Evolutionary conservation across 2,329 filamentous ascomycete genomes (phyloP).

Genomic region (Trematosphaeria pertusa): DNA sequence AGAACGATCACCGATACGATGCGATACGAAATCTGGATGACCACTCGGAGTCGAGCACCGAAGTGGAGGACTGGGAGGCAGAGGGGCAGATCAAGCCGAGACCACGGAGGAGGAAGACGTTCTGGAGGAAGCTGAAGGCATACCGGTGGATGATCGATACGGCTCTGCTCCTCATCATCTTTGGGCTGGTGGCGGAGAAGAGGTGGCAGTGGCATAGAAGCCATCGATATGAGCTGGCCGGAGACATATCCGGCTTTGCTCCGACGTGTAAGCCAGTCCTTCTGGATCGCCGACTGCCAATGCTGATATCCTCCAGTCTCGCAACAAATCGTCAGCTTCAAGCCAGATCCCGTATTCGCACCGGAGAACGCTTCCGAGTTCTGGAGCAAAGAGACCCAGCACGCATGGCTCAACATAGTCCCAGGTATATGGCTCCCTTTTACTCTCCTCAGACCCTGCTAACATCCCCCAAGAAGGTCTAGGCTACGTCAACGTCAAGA

Average conservation of each 20-base stretch:
- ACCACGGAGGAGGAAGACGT: slow-evolving; percentile 12
- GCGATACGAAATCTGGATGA: slow-evolving; percentile 27
- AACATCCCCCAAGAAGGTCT: slow-evolving; percentile 29
- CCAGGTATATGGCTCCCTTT: slow-evolving; percentile 25
- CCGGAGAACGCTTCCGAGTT: slow-evolving; percentile 39
- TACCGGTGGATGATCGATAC: slow-evolving; percentile 40
- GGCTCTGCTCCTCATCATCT: slow-evolving; percentile 33
- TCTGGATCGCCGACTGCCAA: neutral
- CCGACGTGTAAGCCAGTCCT: slow-evolving; percentile 30
- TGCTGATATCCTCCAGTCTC: slow-evolving; percentile 26
- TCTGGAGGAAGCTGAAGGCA: slow-evolving; percentile 22
- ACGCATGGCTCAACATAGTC: slow-evolving; percentile 41
- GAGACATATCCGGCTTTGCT: slow-evolving; percentile 42
- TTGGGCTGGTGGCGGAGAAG: slow-evolving; percentile 36
- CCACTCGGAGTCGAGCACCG: slow-evolving; percentile 36
- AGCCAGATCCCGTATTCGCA: slow-evolving; percentile 30
- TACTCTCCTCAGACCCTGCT: slow-evolving; percentile 1
- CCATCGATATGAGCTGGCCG: slow-evolving; percentile 31
- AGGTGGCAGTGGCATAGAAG: slow-evolving; percentile 22
- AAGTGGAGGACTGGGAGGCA: slow-evolving; percentile 33
- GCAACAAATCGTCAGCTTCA: slow-evolving; percentile 39
- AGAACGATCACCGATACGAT: slow-evolving; percentile 33
- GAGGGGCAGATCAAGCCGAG: slow-evolving; percentile 8
- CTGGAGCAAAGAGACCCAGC: slow-evolving; percentile 37
- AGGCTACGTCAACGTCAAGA: slow-evolving; percentile 39